Evolutionary conservation across 331 rosid genomes (phyloP).

Genomic region (Malus hybrid): DNA sequence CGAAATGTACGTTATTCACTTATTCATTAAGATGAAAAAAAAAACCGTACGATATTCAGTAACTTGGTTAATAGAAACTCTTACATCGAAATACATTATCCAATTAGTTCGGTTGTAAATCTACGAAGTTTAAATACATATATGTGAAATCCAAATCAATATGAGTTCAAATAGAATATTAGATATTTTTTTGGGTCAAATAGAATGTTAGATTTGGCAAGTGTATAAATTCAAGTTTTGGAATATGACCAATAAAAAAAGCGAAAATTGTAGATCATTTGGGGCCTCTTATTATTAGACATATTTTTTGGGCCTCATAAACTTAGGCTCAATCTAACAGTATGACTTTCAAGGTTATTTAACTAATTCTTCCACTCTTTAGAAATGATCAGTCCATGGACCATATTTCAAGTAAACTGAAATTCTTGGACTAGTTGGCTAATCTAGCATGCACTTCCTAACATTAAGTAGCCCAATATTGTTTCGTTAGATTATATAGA

Average conservation of each 20-base stretch:
- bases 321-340: too few relatives aligned
- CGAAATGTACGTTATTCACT: too few relatives aligned
- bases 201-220: neutral
- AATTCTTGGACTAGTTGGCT: neutral
- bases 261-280: neutral
- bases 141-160: neutral
- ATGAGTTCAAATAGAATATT: too few relatives aligned
- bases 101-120: neutral
- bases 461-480: neutral
- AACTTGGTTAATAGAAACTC: too few relatives aligned
- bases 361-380: neutral
- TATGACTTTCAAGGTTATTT: too few relatives aligned
- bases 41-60: too few relatives aligned
- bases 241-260: neutral
- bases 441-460: neutral
- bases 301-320: too few relatives aligned
- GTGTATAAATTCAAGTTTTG: neutral
- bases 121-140: neutral
- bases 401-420: too few relatives aligned
- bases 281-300: neutral
- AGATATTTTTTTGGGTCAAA: neutral
- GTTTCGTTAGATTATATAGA: neutral
- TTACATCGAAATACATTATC: neutral
- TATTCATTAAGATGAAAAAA: too few relatives aligned
- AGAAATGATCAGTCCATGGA: neutral